These are phyloP conservation scores for Mycosarcoma mackinlayi DNA, from an alignment of 1,284 basidiomycete genomes.

Conservation along the genomic window DNA sequence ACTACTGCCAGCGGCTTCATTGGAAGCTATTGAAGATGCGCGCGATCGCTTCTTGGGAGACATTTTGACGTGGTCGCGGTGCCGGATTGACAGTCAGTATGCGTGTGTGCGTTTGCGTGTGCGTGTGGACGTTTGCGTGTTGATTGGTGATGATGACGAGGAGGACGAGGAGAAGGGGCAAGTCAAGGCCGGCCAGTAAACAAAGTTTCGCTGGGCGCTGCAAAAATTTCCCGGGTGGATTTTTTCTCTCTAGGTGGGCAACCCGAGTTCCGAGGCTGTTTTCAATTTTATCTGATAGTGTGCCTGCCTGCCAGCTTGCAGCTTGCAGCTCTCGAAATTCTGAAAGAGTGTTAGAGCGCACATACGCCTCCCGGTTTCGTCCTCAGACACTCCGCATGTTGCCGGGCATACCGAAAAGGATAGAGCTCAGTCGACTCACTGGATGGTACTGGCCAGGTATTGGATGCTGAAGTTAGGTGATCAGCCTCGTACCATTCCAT, in stretches of 20 bases:
- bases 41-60: constrained; percentile 41
- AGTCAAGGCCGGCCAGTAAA: background rate
- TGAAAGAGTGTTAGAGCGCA: constrained; percentile 1
- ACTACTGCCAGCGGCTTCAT: constrained; percentile 16
- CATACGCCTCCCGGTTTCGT: too few relatives aligned
- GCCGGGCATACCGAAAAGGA: too few relatives aligned
- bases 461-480: too few relatives aligned
- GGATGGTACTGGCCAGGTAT: too few relatives aligned
- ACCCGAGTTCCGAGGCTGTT: constrained; percentile 24
- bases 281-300: constrained; percentile 27
- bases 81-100: background rate
- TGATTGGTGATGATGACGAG: constrained; percentile 1
- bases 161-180: background rate
- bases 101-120: background rate
- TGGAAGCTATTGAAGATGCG: constrained; percentile 40
- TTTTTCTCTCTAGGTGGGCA: constrained; percentile 7
- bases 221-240: background rate
- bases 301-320: background rate
- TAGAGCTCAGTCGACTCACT: too few relatives aligned
- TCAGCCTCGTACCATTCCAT: too few relatives aligned
- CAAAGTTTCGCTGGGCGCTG: constrained; percentile 17
- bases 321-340: background rate
- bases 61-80: constrained; percentile 17
- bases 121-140: too few relatives aligned
- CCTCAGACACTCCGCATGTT: too few relatives aligned